Conservation (phyloP, 805 yeast genomes). For the Candida ovalis region DNA sequence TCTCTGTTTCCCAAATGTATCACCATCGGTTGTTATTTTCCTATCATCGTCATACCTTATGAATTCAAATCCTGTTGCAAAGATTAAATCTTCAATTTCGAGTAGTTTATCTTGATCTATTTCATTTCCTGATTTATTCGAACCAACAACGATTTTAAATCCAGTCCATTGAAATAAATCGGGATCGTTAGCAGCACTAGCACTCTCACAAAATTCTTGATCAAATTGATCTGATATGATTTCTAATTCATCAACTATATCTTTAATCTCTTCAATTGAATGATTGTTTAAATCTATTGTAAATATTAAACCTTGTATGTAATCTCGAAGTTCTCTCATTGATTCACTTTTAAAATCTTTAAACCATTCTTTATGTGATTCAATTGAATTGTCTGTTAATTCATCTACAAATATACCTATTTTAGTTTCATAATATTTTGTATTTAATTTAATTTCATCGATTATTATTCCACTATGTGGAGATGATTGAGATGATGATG, state of each 20-base stretch:
- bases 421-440: slow-evolving; percentile 27
- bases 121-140: slow-evolving; percentile 3
- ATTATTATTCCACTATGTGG: slow-evolving; percentile 27
- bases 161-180: slow-evolving; percentile 31
- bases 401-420: slow-evolving; percentile 30
- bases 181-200: slow-evolving; percentile 2
- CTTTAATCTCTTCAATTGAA: slow-evolving; percentile 2
- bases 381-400: slow-evolving; percentile 27
- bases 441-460: slow-evolving; percentile 18
- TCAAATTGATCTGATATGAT: slow-evolving; percentile 16
- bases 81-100: slow-evolving; percentile 37
- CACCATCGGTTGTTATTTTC: slow-evolving; percentile 32
- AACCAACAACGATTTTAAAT: slow-evolving; percentile 35
- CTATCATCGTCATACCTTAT: slow-evolving; percentile 33
- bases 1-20: slow-evolving; percentile 37
- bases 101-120: slow-evolving; percentile 10
- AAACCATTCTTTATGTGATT: slow-evolving; percentile 30
- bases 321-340: slow-evolving; percentile 41
- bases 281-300: slow-evolving; percentile 30
- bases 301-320: slow-evolving; percentile 42
- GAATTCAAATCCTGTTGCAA: slow-evolving; percentile 41
- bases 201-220: slow-evolving; percentile 19
- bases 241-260: slow-evolving; percentile 21
- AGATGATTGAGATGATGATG: too few species aligned
- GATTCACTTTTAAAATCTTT: slow-evolving; percentile 37